phyloP scores from a whole-genome alignment of 2,329 filamentous ascomycete genomes.

The Sclerotinia borealis region DNA sequence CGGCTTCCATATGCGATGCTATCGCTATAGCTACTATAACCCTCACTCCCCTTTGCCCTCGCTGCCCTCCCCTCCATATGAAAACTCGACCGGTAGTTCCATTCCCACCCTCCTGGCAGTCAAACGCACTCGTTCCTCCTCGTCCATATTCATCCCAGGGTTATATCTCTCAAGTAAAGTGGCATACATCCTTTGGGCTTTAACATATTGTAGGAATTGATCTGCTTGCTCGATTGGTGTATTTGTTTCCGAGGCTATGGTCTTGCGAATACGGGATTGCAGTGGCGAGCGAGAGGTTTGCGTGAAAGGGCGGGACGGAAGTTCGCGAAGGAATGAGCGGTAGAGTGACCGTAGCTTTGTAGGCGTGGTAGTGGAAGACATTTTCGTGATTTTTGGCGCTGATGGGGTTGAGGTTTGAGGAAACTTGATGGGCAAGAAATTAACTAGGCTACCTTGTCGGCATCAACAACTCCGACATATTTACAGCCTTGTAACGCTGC shows the following conservation, averaged over 20 bases:
- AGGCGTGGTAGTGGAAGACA: constrained; percentile 33
- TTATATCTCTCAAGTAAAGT: constrained; percentile 87
- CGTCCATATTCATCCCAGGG: constrained; percentile 81
- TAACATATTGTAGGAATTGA: constrained; percentile 74
- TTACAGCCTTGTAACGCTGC: not conserved
- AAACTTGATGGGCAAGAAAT: not conserved
- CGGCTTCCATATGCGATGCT: not conserved
- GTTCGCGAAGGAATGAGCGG: constrained; percentile 80
- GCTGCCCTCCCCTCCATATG: constrained; percentile 1
- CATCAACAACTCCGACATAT: not conserved
- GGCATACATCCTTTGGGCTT: constrained; percentile 78
- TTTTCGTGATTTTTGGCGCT: constrained; percentile 9
- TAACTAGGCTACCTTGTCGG: not conserved
- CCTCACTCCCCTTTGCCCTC: constrained; percentile 8
- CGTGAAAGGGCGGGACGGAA: constrained; percentile 61
- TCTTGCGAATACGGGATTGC: constrained; percentile 61
- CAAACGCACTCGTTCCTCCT: constrained; percentile 76
- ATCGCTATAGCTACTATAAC: not conserved
- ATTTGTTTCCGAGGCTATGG: constrained; percentile 43
- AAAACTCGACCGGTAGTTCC: constrained; percentile 67
- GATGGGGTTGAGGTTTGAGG: not conserved
- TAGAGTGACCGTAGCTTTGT: constrained; percentile 69
- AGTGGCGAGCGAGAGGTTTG: constrained; percentile 55
- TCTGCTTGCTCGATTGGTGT: constrained; percentile 50
- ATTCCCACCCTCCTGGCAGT: constrained; percentile 85